Base-by-base conservation (phyloP, 2,329 filamentous ascomycete species). In the Aspergillus glaucus region DNA sequence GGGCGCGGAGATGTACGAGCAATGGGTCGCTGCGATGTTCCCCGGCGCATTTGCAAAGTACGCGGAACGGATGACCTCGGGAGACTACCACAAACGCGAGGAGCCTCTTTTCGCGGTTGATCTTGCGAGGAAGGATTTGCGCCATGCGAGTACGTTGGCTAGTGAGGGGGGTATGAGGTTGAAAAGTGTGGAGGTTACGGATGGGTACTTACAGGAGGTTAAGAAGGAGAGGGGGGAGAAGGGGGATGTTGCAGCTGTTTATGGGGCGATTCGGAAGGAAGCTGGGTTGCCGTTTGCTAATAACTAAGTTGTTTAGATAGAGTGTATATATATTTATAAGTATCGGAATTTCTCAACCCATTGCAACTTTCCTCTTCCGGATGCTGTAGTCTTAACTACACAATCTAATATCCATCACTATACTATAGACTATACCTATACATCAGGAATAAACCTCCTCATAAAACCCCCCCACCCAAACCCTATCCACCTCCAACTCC, bases 51-150 rank as follows among this genome's bases (percentile, higher is more conserved):
- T 89, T 64, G 75, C 82, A 0, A 84, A 81, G 4, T 95, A 95
- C 65, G 85, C 83, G 14, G 79, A 79, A 40, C 79, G 89, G 19
- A 87, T 95, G 85, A 64, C 81, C 43, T 74, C 73, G 1, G 89
- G 89, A 0, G 86, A 89, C 59, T 94, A 94, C 63, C 82, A 86
- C 67, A 79, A 81, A 68, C 77, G 86, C 10, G 81, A 87, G 21
- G 85, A 79, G 63, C 90, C 90, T n/a, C 72, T 93, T 7, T 95
- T 95, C 66, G 82, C 82, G 3, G 87, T 92, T 1, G 85, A 93
- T 64, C 73, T 95, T 50, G 90, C 89, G 5, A 75, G 85, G 52
- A 95, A 95, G 66, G 91, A 95, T 72, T 80, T 84, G 1, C 72
- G 82, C 1, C 89, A 95, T 74, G 88, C 87, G 4, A 72, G 82